Evolutionary conservation across 2,329 filamentous ascomycete genomes (phyloP).

Genomic region (Colletotrichum higginsianum): DNA sequence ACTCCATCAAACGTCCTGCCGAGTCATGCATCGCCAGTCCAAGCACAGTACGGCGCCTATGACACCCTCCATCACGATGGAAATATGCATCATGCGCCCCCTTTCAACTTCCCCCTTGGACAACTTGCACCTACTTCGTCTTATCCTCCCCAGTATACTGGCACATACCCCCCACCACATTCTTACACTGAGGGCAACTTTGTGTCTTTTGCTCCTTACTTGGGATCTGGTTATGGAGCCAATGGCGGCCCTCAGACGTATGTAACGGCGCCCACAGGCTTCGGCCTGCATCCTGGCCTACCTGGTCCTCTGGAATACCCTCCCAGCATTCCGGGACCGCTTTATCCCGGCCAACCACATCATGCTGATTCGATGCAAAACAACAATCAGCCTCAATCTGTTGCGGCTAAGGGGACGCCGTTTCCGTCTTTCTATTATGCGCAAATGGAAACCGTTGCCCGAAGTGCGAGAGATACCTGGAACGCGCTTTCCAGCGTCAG

Average conservation of each 20-base stretch:
- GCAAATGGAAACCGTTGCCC: conserved; percentile 68
- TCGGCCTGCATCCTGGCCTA: neutral
- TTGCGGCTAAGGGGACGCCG: neutral
- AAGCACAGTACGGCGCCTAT: neutral
- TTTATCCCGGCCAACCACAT: neutral
- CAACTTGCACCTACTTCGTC: neutral
- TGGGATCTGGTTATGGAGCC: neutral
- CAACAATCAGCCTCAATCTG: conserved; percentile 3
- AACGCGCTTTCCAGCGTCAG: conserved; percentile 71
- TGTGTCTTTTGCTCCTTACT: conserved; percentile 1
- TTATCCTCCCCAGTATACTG: neutral
- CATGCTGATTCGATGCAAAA: neutral
- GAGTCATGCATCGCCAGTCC: neutral
- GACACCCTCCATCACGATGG: neutral
- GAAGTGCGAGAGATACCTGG: conserved; percentile 74
- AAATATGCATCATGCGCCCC: neutral
- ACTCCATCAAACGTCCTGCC: conserved; percentile 24
- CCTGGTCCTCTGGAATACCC: neutral
- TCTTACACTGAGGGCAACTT: neutral
- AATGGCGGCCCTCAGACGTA: neutral
- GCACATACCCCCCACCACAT: neutral
- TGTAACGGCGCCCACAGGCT: conserved; percentile 51
- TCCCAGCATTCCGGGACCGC: neutral
- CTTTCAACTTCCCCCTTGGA: neutral
- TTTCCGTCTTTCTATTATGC: conserved; percentile 50